Base-by-base conservation (phyloP, 2,329 filamentous ascomycete genomes). In the Monilinia aucupariae region DNA sequence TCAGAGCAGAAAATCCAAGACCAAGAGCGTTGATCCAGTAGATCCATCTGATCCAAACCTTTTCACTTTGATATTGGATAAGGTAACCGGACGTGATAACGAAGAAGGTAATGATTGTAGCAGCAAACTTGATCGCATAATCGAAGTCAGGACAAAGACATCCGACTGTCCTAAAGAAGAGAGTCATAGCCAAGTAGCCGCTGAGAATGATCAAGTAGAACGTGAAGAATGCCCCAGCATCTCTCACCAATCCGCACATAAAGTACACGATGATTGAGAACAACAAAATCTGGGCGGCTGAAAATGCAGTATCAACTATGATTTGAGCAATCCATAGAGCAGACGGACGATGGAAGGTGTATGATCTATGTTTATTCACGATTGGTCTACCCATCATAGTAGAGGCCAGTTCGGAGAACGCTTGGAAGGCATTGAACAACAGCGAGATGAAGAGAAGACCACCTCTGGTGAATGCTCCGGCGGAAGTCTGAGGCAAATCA, bases 361-460 rank as follows among this genome's bases (percentile, higher is more conserved):
- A 96, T 0, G 89, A 87, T 63, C 88, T 86, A 75, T 96, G 91
- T 73, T 94, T 96, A 74, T 92, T 91, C 65, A 96, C 82, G 45
- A 96, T 89, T 0, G 86, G 81, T 10, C 91, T 82, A 0, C 88
- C 90, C 20, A 86, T 77, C 89, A 94, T 93, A 1, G 88, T 89
- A 13, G 82, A 81, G 0, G 82, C 88, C 0, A 96, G 76, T 74
- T 96, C 91, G 0, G 87, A 84, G 72, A 94, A 92, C 30, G 91
- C 89, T 71, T 91, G 87, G 75, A 96, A 93, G n/a, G 89, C 88
- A 74, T 93, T 93, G 81, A 93, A 93, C 5, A 96, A 77, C 1
- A 96, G 82, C 27, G 88, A 80, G 61, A 92, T 85, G 76, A 96
- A 96, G 58, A 96, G 79, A 1, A 93, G 82, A 78, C 90, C 91